phyloP scores from a whole-genome alignment of 345 rosid genomes.

The Combretum micranthum region DNA sequence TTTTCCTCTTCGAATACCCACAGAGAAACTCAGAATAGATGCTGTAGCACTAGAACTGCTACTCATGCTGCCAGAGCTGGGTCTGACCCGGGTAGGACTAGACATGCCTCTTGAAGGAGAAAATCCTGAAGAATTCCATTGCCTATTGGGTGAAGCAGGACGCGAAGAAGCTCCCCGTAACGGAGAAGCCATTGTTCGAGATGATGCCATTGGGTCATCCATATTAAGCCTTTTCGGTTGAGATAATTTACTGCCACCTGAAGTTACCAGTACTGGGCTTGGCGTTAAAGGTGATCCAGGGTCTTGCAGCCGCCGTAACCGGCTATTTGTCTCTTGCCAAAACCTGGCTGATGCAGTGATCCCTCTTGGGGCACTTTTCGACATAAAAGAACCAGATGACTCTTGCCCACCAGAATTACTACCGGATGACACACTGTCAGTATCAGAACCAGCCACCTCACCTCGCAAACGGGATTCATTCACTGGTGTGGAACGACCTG shows the following conservation, averaged over 20 bases:
- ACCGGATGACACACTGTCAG: constrained; percentile 78
- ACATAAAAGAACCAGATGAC: constrained; percentile 25
- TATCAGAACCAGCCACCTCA: constrained; percentile 57
- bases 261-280: constrained; percentile 50
- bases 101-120: constrained; percentile 51
- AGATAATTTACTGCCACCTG: constrained; percentile 34
- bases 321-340: constrained; percentile 93
- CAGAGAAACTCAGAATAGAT: constrained; percentile 81
- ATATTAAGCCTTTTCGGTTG: constrained; percentile 60
- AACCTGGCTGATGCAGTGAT: constrained; percentile 59
- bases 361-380: constrained; percentile 39
- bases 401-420: constrained; percentile 55
- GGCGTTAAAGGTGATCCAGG: constrained; percentile 61
- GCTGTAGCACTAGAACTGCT: constrained; percentile 38
- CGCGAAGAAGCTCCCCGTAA: constrained; percentile 41
- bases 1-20: constrained; percentile 76
- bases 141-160: constrained; percentile 82
- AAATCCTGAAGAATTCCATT: constrained; percentile 48
- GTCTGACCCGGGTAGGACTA: constrained; percentile 70
- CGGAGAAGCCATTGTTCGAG: constrained; percentile 63
- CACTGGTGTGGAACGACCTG: constrained; percentile 24
- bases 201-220: constrained; percentile 47
- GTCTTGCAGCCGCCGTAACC: constrained; percentile 84
- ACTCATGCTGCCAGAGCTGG: constrained; percentile 13
- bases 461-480: constrained; percentile 34